These are phyloP conservation scores for Scheffersomyces lignicola DNA, from an alignment of 1,139 yeast species.

Conservation along the genomic window DNA sequence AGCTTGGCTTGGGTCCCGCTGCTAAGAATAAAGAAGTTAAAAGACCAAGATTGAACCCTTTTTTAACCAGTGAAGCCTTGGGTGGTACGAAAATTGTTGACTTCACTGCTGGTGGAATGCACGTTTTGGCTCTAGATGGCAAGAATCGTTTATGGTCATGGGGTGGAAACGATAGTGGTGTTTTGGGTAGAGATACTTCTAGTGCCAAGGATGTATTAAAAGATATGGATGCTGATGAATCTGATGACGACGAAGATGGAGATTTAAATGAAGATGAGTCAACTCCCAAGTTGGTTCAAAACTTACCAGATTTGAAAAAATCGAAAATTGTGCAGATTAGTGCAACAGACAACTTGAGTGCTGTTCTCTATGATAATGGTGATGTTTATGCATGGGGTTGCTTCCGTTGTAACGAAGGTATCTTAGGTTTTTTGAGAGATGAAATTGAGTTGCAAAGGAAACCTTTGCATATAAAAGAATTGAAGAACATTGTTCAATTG, in stretches of 20 bases:
- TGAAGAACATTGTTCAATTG: slow-evolving; percentile 75
- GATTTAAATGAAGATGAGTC: slow-evolving; percentile 86
- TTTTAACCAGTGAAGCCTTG: slow-evolving; percentile 56
- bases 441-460: slow-evolving; percentile 61
- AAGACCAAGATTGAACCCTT: slow-evolving; percentile 89
- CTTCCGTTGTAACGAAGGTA: slow-evolving; percentile 89
- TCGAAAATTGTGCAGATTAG: slow-evolving; percentile 71
- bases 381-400: slow-evolving; percentile 98
- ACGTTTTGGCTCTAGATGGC: slow-evolving; percentile 76
- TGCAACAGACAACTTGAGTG: slow-evolving; percentile 93
- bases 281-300: slow-evolving; percentile 77
- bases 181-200: slow-evolving; percentile 84
- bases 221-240: slow-evolving; percentile 60
- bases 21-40: slow-evolving; percentile 89
- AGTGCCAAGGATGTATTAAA: slow-evolving; percentile 60
- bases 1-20: slow-evolving; percentile 88
- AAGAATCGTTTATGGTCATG: slow-evolving; percentile 86
- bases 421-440: slow-evolving; percentile 71
- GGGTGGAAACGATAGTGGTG: slow-evolving; percentile 96
- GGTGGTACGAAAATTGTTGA: slow-evolving; percentile 64
- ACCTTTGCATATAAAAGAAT: slow-evolving; percentile 64
- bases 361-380: slow-evolving; percentile 76
- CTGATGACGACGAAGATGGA: slow-evolving; percentile 73
- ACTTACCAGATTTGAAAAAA: slow-evolving; percentile 51
- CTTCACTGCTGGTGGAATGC: slow-evolving; percentile 96